Evolutionary conservation across 2,329 filamentous ascomycete species (phyloP).

Genomic region (Xylariaceae sp.): DNA sequence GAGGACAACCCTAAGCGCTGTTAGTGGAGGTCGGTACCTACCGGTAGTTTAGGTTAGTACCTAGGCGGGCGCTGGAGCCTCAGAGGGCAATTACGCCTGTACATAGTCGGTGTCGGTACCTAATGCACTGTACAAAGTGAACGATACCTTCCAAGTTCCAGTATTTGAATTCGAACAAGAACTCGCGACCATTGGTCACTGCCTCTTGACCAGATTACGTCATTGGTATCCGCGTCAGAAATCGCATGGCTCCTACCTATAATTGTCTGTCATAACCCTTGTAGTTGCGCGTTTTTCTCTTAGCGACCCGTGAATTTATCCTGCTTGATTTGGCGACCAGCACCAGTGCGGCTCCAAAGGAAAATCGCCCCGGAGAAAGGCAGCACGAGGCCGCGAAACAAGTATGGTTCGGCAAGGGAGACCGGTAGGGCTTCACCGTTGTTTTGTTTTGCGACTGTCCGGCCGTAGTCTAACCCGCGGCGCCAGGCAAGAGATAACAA

Average conservation of each 20-base stretch:
- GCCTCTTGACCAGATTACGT: constrained; percentile 8
- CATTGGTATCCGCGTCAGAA: neutral
- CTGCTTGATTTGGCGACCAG: neutral
- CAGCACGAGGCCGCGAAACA: neutral
- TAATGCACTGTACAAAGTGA: too few species aligned
- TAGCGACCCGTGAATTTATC: neutral
- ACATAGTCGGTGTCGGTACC: too few species aligned
- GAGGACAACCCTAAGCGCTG: neutral
- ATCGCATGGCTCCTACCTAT: too few species aligned
- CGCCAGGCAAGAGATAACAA: too few species aligned
- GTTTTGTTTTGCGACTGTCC: neutral
- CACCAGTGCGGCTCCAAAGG: neutral
- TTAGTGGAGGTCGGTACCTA: neutral
- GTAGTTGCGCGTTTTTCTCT: neutral
- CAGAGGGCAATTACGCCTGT: neutral
- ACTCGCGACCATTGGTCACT: constrained; percentile 10
- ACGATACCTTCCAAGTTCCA: too few species aligned
- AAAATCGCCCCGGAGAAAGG: neutral
- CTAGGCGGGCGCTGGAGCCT: constrained; percentile 1
- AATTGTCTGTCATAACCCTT: neutral
- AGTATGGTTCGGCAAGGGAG: constrained; percentile 1
- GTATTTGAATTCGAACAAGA: neutral
- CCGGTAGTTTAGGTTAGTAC: neutral
- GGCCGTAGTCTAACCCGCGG: neutral
- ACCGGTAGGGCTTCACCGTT: constrained; percentile 16